These are phyloP conservation scores for Aspergillus melleus DNA, from an alignment of 2,329 filamentous ascomycete species.

Conservation along the genomic window DNA sequence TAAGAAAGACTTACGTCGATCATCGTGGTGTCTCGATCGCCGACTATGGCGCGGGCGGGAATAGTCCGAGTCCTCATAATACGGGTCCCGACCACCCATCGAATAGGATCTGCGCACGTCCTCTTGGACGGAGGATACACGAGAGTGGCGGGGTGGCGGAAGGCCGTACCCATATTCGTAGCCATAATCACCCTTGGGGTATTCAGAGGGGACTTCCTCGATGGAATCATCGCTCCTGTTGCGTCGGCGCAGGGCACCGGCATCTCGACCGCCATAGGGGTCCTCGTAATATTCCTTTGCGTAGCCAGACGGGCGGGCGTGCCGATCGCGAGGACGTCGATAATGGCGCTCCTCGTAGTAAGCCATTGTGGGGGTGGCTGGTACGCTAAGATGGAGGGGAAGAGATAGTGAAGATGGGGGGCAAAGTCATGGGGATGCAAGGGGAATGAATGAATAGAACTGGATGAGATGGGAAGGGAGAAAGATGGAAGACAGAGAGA, in stretches of 20 bases:
- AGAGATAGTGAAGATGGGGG: constrained; percentile 9
- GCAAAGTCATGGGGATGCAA: not conserved
- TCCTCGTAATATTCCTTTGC: constrained; percentile 30
- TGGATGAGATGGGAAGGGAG: constrained; percentile 11
- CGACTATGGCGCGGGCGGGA: constrained; percentile 41
- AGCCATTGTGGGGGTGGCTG: constrained; percentile 27
- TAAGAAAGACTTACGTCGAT: constrained; percentile 32
- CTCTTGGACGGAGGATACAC: constrained; percentile 34
- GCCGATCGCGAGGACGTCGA: constrained; percentile 31
- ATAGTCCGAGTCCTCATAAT: constrained; percentile 35
- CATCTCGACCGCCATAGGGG: constrained; percentile 12
- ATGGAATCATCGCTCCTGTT: constrained; percentile 73
- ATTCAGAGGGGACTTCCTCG: constrained; percentile 82
- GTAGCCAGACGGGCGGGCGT: constrained; percentile 23
- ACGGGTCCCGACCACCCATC: constrained; percentile 32
- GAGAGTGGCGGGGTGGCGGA: constrained; percentile 22
- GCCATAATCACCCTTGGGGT: constrained; percentile 63
- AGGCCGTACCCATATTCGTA: constrained; percentile 44
- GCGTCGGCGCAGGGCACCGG: constrained; percentile 23
- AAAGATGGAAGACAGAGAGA: constrained; percentile 15
- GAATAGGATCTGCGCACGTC: constrained; percentile 40
- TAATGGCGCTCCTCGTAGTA: constrained; percentile 39
- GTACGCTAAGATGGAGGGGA: constrained; percentile 5
- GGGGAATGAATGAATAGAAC: not conserved
- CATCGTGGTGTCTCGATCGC: constrained; percentile 49